Conservation (phyloP, 352 stramenopile genomes). For the Pythium dissotocum region DNA sequence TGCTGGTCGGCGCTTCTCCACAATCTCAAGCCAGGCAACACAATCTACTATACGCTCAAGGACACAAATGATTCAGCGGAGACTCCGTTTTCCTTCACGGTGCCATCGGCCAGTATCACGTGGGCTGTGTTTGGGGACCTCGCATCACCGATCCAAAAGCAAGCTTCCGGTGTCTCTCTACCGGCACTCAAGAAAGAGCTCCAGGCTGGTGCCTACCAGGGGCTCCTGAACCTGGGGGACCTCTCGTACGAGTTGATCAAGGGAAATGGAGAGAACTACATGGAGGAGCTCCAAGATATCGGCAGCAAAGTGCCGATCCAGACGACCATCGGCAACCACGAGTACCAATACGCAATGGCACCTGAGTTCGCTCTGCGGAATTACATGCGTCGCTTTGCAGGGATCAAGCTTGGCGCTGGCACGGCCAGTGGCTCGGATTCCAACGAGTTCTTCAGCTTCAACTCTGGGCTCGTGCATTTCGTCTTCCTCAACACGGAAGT, state of each 20-base stretch:
- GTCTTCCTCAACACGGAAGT: constrained; percentile 80
- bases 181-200: constrained; percentile 63
- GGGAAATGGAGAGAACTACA: constrained; percentile 72
- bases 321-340: constrained; percentile 77
- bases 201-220: constrained; percentile 39
- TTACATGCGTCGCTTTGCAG: constrained; percentile 67
- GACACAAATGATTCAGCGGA: constrained; percentile 8
- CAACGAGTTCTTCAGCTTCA: constrained; percentile 80
- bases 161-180: constrained; percentile 59
- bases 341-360: constrained; percentile 60
- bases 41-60: constrained; percentile 62
- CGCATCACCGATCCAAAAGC: constrained; percentile 49
- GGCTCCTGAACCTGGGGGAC: constrained; percentile 75
- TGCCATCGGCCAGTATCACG: constrained; percentile 44
- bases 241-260: constrained; percentile 69
- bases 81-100: constrained; percentile 47
- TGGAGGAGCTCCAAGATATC: constrained; percentile 65
- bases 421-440: constrained; percentile 57
- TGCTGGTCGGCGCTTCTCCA: constrained; percentile 66
- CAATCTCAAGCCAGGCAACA: constrained; percentile 43
- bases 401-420: constrained; percentile 51
- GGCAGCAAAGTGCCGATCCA: constrained; percentile 69
- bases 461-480: constrained; percentile 66
- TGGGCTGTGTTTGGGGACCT: constrained; percentile 83
- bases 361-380: constrained; percentile 68